Base-by-base conservation (phyloP, 2,329 filamentous ascomycete genomes). In the Incumbomyces lentus region DNA sequence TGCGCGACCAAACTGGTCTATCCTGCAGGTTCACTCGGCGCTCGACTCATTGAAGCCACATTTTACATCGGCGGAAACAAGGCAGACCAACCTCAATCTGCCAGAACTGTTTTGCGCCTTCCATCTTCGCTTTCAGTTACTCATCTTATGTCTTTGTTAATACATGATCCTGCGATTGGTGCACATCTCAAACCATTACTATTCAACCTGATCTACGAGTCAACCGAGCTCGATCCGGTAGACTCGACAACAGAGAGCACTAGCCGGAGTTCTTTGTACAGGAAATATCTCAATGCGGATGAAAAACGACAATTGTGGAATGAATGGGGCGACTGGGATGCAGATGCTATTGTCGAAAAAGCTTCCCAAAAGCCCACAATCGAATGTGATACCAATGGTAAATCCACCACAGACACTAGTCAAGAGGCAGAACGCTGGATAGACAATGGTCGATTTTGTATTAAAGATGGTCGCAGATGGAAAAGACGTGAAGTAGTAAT, bases 171-270 rank as follows among this genome's bases (percentile, higher is more conserved):
- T 72, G 39, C 18, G 4, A 31, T 45, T 30, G 13, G 26, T 17
- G n/a, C 33, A 26, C n/a, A 45, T 45, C 42, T 45, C 13, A 37
- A 31, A 31, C 84, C 87, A 0, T 70, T 86, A 52, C 66, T 67
- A 35, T 67, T 90, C 50, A 74, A 72, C 34, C 63, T 96, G 40
- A 68, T 92, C 1, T 94, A 86, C 84, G 87, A 95, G 67, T 95
- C 88, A 7, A 86, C 86, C 16, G 89, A 95, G 63, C 86, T 84
- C 79, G 87, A 95, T 62, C 86, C 86, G 0, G 80, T 87, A 0
- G 75, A 75, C 34, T 37, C 42, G 19, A 40, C 36, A 34, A 32
- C 50, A 40, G 22, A 54, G 49, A 30, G 47, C 48, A 18, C 44
- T 40, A 40, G 44, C 33, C 22, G 46, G 7, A 45, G 42, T 38